These are phyloP conservation scores for Paramecium biaurelia DNA, from an alignment of 73 alveolate genomes.

Conservation along the genomic window DNA sequence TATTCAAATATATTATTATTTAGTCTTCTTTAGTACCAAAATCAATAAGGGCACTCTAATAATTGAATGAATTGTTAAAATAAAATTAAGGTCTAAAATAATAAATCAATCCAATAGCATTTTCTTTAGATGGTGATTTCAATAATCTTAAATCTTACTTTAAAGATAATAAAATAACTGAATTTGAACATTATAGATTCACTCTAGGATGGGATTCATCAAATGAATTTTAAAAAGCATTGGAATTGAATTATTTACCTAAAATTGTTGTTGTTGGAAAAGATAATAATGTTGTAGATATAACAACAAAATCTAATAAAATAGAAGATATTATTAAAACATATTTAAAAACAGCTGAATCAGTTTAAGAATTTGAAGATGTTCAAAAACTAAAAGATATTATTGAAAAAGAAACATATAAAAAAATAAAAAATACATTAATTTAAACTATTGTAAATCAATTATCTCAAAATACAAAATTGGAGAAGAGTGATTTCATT, in stretches of 20 bases:
- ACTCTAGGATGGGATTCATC: background rate
- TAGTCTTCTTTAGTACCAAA: background rate
- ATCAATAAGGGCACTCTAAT: background rate
- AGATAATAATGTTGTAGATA: background rate
- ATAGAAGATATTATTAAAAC: background rate
- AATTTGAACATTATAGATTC: background rate
- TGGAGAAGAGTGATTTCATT: background rate
- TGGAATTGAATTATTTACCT: background rate
- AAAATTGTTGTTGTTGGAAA: background rate
- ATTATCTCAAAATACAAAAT: background rate
- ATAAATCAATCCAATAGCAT: background rate
- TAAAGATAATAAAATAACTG: background rate
- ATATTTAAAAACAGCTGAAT: background rate
- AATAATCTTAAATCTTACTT: background rate
- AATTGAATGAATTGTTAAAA: background rate
- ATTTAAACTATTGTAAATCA: background rate
- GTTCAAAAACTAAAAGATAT: background rate
- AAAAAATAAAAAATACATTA: background rate
- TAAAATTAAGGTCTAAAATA: background rate
- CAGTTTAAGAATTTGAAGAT: background rate
- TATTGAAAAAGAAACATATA: background rate
- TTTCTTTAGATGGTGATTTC: background rate
- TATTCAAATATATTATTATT: background rate
- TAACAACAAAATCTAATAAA: background rate
- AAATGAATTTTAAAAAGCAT: background rate